Evolutionary conservation across 1,284 basidiomycete genomes (phyloP), one percentile per base, ranked within the genome.

Genomic region (Coniophora puteana): DNA sequence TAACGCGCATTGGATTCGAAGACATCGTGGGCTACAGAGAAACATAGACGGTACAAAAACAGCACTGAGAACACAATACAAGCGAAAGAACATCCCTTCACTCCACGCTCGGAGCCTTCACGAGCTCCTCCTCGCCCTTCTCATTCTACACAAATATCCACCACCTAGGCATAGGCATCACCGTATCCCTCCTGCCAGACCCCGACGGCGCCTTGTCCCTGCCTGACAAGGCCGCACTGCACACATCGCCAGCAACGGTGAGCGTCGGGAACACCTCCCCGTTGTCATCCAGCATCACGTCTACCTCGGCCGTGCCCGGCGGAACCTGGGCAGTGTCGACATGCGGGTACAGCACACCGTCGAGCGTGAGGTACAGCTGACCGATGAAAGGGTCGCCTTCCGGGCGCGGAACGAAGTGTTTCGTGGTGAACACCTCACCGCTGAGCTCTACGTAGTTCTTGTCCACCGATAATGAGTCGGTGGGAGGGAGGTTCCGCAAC

Each of bases 231-330:
- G 66, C 55, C 35, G 50, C 49, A 8, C 53, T 51, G 1, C 62
- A 69, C 21, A 67, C 47, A 16, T 55, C 48, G 1, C 67, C 68
- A 1, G 66, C 61, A 12, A 63, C 53, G 53, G 68, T 56, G 16
- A 49, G 46, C 22, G 53, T 54, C 2, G 60, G 43, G 24, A 57
- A 49, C 4, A 36, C 7, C 16, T 35, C 35, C 1, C 59, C 59
- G 33, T 58, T 59, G 40, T 67, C 65, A 34, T 55, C 40, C 1
- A 68, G 41, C 5, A 36, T 49, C 16, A 68, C 59, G 30, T 62
- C 54, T 6, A 66, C 65, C 30, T 63, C 57, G 26, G 53, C 54
- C 29, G 52, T 61, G 3, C 61, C 61, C 3, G 44, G 31, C 3
- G 64, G 57, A 13, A 66, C 50, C 17, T 53, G 33, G 11, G 48